Conservation (phyloP, 176 grass and related monocot genomes). For the Alopecurus myosuroides region DNA sequence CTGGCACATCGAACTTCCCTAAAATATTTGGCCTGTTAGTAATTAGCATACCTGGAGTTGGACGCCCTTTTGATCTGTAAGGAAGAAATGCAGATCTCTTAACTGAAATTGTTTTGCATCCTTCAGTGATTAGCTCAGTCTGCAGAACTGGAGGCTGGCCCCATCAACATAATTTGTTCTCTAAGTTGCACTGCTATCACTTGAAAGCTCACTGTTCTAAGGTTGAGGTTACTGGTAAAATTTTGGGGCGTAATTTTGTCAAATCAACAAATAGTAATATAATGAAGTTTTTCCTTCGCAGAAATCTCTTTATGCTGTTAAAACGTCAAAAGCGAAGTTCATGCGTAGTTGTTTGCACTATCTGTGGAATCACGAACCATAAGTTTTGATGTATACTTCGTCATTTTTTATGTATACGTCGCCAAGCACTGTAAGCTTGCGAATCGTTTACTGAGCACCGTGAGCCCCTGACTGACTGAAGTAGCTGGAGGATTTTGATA, state of each 20-base stretch:
- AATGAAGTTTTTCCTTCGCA: too few relatives aligned
- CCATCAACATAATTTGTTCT: not conserved
- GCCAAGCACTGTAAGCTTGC: too few relatives aligned
- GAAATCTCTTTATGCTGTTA: too few relatives aligned
- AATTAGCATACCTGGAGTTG: slow-evolving; percentile 17
- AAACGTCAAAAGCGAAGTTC: too few relatives aligned
- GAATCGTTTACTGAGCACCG: too few relatives aligned
- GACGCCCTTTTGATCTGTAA: not conserved
- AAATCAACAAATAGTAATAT: too few relatives aligned
- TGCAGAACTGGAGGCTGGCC: not conserved
- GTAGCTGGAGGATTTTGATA: too few relatives aligned
- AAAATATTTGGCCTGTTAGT: not conserved
- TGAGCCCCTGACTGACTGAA: too few relatives aligned
- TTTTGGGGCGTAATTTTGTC: not conserved
- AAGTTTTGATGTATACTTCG: too few relatives aligned
- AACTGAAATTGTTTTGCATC: not conserved
- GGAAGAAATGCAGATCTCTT: not conserved
- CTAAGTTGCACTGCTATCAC: not conserved
- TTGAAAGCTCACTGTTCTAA: not conserved
- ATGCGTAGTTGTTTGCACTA: too few relatives aligned
- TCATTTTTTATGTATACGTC: too few relatives aligned
- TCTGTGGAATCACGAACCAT: too few relatives aligned
- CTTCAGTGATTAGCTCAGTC: not conserved
- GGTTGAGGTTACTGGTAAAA: not conserved
- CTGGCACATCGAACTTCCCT: not conserved